A percentile compares a stretch with the other conserved stretches of the same genome.
These are phyloP conservation scores for Spizellomyces sp. DNA, from an alignment of 192 early-diverging fungal species.

Conservation along the genomic window DNA sequence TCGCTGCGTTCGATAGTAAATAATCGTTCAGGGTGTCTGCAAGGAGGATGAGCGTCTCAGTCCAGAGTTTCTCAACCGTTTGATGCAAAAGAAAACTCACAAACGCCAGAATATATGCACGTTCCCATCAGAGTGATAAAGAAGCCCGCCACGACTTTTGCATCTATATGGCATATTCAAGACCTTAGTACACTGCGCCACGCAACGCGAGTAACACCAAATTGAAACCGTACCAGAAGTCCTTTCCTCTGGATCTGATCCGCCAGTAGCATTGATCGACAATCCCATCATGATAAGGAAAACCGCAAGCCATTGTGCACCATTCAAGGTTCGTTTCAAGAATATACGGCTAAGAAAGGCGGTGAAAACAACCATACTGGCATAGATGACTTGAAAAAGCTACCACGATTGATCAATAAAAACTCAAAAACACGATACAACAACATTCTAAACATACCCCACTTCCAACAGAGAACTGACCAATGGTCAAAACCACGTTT, in stretches of 20 bases:
- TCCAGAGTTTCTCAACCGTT: background rate
- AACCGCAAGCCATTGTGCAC: constrained; percentile 38
- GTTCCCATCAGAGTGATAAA: constrained; percentile 47
- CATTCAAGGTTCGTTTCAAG: constrained; percentile 22
- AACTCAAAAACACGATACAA: background rate
- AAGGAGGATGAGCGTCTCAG: background rate
- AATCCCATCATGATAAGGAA: constrained; percentile 42
- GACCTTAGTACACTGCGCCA: background rate
- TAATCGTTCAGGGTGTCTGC: constrained; percentile 46
- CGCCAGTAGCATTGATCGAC: constrained; percentile 36
- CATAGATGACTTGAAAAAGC: constrained; percentile 47
- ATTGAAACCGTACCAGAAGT: background rate
- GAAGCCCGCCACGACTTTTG: constrained; percentile 34
- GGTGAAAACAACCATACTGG: constrained; percentile 45
- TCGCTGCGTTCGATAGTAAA: constrained; percentile 12
- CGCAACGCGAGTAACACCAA: background rate
- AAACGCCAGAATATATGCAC: constrained; percentile 43
- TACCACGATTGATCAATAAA: background rate
- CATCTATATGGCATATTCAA: constrained; percentile 4
- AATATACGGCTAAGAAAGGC: constrained; percentile 33
- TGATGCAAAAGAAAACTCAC: background rate
- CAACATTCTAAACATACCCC: constrained; percentile 18
- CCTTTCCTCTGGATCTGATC: background rate
- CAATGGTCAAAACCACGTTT: constrained; percentile 32
- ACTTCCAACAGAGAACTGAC: constrained; percentile 35